A percentile compares a stretch with the other conserved stretches of the same genome.
phyloP scores from a whole-genome alignment of 2,329 filamentous ascomycete genomes.

The Beauveria sp. region DNA sequence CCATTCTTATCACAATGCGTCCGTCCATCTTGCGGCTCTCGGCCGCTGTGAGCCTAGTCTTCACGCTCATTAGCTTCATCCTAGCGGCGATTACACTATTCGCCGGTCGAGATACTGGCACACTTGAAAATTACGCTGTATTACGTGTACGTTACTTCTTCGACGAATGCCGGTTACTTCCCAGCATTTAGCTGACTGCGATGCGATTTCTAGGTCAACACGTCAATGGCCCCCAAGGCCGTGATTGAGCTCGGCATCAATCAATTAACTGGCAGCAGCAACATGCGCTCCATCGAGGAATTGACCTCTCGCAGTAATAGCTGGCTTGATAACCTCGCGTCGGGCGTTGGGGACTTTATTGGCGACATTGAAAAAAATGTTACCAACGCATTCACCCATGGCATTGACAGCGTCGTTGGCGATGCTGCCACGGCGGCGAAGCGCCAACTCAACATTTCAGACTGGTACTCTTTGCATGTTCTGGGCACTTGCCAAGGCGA shows the following conservation, averaged over 20 bases:
- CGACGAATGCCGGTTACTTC: not conserved
- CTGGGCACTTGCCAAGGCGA: conserved; percentile 39
- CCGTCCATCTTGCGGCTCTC: not conserved
- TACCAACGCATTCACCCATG: conserved; percentile 22
- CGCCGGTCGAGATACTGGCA: not conserved
- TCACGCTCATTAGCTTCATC: not conserved
- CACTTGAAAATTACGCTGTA: conserved; percentile 6
- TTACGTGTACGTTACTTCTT: not conserved
- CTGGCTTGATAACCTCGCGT: not conserved
- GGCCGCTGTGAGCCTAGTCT: not conserved
- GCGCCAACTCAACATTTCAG: conserved; percentile 36
- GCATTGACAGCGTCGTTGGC: conserved; percentile 32
- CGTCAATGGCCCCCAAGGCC: not conserved
- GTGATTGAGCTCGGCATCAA: not conserved
- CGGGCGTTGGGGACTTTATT: not conserved
- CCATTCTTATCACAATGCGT: not conserved
- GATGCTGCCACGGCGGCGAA: conserved; percentile 33
- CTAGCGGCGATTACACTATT: not conserved
- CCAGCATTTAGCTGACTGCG: not conserved
- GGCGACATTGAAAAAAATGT: not conserved
- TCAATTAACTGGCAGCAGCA: not conserved
- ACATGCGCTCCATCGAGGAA: not conserved
- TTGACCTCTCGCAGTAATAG: not conserved
- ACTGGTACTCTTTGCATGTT: conserved; percentile 46
- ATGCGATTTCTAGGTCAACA: not conserved